These are phyloP conservation scores for Aspergillus cejpii DNA, from an alignment of 2,329 filamentous ascomycete genomes.

Conservation along the genomic window DNA sequence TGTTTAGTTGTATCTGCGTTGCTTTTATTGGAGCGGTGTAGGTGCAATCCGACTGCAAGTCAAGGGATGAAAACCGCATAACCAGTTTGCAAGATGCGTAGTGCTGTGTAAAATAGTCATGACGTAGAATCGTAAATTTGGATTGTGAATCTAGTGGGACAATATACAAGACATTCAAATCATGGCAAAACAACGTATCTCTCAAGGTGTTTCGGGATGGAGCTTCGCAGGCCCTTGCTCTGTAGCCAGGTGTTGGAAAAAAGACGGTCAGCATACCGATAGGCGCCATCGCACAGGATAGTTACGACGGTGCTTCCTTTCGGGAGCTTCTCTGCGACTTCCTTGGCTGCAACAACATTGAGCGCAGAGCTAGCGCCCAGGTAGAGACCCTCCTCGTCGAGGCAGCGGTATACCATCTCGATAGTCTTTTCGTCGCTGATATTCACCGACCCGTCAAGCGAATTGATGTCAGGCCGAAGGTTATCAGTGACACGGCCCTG, in stretches of 20 bases:
- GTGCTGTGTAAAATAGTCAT: neutral
- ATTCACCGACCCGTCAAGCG: constrained; percentile 76
- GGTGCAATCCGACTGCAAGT: too few relatives aligned
- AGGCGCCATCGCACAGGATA: constrained; percentile 91
- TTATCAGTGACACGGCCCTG: constrained; percentile 97
- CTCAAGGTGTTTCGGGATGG: constrained; percentile 76
- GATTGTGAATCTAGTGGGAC: neutral
- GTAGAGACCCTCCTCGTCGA: constrained; percentile 94
- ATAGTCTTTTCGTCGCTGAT: constrained; percentile 92
- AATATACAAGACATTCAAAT: constrained; percentile 1
- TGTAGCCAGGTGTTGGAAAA: constrained; percentile 89
- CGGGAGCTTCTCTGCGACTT: constrained; percentile 85
- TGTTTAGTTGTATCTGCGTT: constrained; percentile 11
- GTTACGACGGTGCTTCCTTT: constrained; percentile 88
- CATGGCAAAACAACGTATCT: constrained; percentile 92
- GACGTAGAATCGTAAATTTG: neutral
- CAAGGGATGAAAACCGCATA: too few relatives aligned
- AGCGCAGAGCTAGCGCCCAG: constrained; percentile 87
- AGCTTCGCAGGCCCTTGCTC: constrained; percentile 71
- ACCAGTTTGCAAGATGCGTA: too few relatives aligned
- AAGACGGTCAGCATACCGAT: constrained; percentile 86
- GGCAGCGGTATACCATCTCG: constrained; percentile 92
- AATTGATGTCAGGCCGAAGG: constrained; percentile 71
- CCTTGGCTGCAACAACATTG: constrained; percentile 91
- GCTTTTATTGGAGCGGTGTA: neutral